Conservation (phyloP, 306 rosid genomes). For the Geum urbanum region DNA sequence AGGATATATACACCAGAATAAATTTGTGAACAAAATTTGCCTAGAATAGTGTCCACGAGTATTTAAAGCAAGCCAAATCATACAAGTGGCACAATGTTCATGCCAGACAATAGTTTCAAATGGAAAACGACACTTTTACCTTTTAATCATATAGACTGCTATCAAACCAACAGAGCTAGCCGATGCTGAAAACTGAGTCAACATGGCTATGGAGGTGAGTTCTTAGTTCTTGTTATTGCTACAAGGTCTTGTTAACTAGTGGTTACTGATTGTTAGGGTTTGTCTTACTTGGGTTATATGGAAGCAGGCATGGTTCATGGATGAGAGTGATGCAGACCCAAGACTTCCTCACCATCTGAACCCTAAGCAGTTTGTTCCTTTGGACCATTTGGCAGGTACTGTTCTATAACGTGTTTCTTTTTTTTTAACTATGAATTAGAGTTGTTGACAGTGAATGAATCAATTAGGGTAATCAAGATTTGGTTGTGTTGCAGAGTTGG, state of each 20-base stretch:
- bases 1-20: neutral
- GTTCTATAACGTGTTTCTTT: neutral
- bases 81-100: slow-evolving; percentile 13
- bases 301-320: slow-evolving; percentile 85
- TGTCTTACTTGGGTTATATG: neutral
- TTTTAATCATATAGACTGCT: neutral
- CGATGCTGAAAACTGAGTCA: neutral
- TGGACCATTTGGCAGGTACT: slow-evolving; percentile 60
- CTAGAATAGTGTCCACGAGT: slow-evolving; percentile 9
- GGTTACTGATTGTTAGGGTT: neutral
- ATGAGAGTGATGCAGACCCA: slow-evolving; percentile 56
- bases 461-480: neutral
- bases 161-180: neutral
- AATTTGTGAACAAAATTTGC: neutral
- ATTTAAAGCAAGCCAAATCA: neutral
- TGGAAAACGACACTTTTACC: neutral
- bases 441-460: neutral
- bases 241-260: neutral
- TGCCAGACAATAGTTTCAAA: neutral
- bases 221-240: neutral
- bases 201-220: slow-evolving; percentile 66
- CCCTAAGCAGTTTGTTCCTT: slow-evolving; percentile 50
- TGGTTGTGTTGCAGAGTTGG: slow-evolving; percentile 37
- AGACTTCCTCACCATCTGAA: slow-evolving; percentile 65
- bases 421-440: neutral